A percentile compares a stretch with the other conserved stretches of the same genome.
phyloP scores from a whole-genome alignment of 2,329 filamentous ascomycete genomes.

The Leptographium galeiforme region DNA sequence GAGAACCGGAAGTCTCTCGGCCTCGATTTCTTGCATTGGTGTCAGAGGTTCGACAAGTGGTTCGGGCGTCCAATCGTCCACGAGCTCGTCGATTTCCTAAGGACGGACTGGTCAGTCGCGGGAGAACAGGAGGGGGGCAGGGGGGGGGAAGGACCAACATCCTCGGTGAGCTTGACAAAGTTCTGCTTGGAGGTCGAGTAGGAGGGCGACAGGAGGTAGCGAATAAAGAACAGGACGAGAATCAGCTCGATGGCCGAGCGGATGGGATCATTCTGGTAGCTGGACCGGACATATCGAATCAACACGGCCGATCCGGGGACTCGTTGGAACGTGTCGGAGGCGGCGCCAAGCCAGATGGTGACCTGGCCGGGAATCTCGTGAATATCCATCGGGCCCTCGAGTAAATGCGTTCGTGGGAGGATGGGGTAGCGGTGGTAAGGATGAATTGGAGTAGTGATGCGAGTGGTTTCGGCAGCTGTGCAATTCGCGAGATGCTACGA shows the following conservation, averaged over 20 bases:
- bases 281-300: slow-evolving; percentile 88
- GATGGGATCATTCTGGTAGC: slow-evolving; percentile 93
- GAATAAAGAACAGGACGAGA: slow-evolving; percentile 86
- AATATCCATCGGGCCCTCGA: slow-evolving; percentile 40
- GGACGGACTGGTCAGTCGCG: not conserved
- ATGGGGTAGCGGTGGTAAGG: not conserved
- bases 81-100: slow-evolving; percentile 82
- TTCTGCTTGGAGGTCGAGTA: slow-evolving; percentile 87
- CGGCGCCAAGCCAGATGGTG: slow-evolving; percentile 36
- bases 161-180: slow-evolving; percentile 77
- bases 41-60: slow-evolving; percentile 68
- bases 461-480: not conserved
- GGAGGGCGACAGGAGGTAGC: slow-evolving; percentile 80
- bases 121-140: slow-evolving; percentile 18
- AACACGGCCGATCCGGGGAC: slow-evolving; percentile 90
- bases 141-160: slow-evolving; percentile 26
- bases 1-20: slow-evolving; percentile 76
- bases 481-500: not conserved
- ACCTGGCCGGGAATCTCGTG: slow-evolving; percentile 44
- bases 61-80: slow-evolving; percentile 94
- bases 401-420: not conserved
- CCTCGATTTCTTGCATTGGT: slow-evolving; percentile 63
- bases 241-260: slow-evolving; percentile 88
- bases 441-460: not conserved
- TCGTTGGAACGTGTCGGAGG: slow-evolving; percentile 62